Conservation (phyloP, 192 early-diverging fungal species). For the Coemansia sp. region DNA sequence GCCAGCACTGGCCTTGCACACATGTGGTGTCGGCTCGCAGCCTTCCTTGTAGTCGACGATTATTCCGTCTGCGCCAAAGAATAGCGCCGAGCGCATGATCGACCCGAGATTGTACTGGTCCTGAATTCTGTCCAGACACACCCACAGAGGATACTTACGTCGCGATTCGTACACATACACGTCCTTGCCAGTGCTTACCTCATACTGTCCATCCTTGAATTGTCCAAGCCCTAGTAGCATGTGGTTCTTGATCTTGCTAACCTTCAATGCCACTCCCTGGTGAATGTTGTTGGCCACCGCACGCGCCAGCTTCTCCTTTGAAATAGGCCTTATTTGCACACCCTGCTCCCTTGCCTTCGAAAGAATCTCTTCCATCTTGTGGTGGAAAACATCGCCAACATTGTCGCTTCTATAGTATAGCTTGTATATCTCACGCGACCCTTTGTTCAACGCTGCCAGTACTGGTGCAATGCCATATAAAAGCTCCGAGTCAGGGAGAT, state of each 20-base stretch:
- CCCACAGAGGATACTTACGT: conserved; percentile 37
- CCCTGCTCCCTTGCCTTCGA: conserved; percentile 11
- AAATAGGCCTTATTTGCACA: conserved; percentile 7
- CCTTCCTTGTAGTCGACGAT: conserved; percentile 11
- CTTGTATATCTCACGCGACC: conserved; percentile 23
- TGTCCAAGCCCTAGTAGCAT: conserved; percentile 4
- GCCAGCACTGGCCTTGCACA: conserved; percentile 46
- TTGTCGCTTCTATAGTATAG: conserved; percentile 17
- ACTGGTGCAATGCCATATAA: conserved; percentile 33
- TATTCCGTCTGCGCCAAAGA: conserved; percentile 50
- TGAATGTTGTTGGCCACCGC: conserved; percentile 12
- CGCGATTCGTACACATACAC: conserved; percentile 12
- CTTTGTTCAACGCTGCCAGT: conserved; percentile 27
- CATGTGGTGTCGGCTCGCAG: conserved; percentile 22
- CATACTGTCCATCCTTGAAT: conserved; percentile 22
- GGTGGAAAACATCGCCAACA: conserved; percentile 19
- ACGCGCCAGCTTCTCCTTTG: neutral
- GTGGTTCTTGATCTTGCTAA: neutral
- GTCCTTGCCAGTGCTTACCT: neutral
- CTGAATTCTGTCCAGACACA: conserved; percentile 35
- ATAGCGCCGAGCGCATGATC: conserved; percentile 46
- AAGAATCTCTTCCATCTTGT: conserved; percentile 9
- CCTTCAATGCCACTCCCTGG: conserved; percentile 38
- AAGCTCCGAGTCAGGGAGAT: conserved; percentile 23
- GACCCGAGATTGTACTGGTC: conserved; percentile 47